Evolutionary conservation across 805 yeast genomes (phyloP), one percentile per base, ranked within the genome.

Genomic region (Saccharomycopsis babjevae): DNA sequence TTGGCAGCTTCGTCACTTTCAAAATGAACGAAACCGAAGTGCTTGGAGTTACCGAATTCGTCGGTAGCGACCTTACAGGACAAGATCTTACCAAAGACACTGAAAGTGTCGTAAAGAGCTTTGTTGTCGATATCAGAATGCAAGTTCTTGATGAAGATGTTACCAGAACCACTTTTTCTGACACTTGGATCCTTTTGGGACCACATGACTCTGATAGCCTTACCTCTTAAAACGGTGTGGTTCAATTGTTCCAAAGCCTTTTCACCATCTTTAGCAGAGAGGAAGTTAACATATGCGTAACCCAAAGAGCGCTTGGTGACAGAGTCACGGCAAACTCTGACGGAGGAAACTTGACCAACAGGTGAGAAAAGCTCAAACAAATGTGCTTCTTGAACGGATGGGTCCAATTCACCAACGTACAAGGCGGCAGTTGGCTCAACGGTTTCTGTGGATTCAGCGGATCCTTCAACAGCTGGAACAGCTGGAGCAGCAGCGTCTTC

Each of bases 161-260:
- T 94, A 72, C 97, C 97, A 66, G 89, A 87, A 76, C 97, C 97
- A 73, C 86, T 86, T 82, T 86, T 89, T 83, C 99, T 89, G 71
- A 85, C 76, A 65, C 97, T 83, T 67, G 99, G 98, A 76, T 94
- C 98, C 79, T 98, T 90, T 82, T 94, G 98, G 68, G 97, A 91
- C 97, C 98, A 91, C 98, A 94, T 94, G 80, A 94, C 93, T 78
- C 99, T 90, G 80, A 97, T 91, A 71, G 97, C 91, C 72, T 87
- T 89, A 72, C 97, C 97, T 77, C 92, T 92, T 79, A 94, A 85
- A 71, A 84, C 84, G 63, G 91, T 78, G 82, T 94, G 94, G 89
- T 93, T 94, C 77, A 94, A 84, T 77, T 90, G 94, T 74, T 91
- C 96, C 74, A 94, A 80, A 65, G 99, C 99, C 72, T 82, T 85